Base-by-base conservation (phyloP, 2,329 filamentous ascomycete species). In the Plectosphaerella plurivora region DNA sequence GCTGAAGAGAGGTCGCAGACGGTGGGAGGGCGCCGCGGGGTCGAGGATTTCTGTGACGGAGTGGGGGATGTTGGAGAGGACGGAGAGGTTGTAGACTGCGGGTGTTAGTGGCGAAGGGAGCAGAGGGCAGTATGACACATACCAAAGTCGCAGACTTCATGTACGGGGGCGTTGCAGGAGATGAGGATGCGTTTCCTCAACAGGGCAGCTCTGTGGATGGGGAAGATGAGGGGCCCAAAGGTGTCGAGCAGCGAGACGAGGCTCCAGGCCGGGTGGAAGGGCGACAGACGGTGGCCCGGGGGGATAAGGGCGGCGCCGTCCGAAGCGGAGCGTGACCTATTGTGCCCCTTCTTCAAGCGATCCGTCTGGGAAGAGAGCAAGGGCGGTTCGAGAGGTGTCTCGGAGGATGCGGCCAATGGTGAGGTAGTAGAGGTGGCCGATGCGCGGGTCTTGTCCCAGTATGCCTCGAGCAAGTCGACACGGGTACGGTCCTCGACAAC, bases 161-260 rank as follows among this genome's bases (percentile, higher is more conserved):
- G 87, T 20, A 99, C 91, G 1, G 94, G 94, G 11, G 92, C 86
- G 66, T 92, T 85, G 16, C 88, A 87, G 24, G 94, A 87, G 55
- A 99, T 86, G 49, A 99, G 71, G 52, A 99, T 93, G 53, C 94
- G 83, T 71, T 94, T 93, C 52, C 93, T 83, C 56, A 96, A 72
- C 48, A 99, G 73, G 8, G 92, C 91, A 45, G 91, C 91, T 61
- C 94, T 84, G 61, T 96, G 88, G 56, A 99, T 81, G 11, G 94
- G 90, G 64, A 97, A 99, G 49, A 97, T 83, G 52, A 99, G 76
- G 1, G 94, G 94, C 0, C 94, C 94, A 65, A 97, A 96, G 9
- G 81, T 83, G 59, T 94, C 86, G 45, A 97, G 72, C 57, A 96
- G 83, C 35, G 81, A 78, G 11, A 86, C 81, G 58, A 97, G 78